Conservation (phyloP, 2,329 filamentous ascomycete species). For the Colletotrichum camelliae region DNA sequence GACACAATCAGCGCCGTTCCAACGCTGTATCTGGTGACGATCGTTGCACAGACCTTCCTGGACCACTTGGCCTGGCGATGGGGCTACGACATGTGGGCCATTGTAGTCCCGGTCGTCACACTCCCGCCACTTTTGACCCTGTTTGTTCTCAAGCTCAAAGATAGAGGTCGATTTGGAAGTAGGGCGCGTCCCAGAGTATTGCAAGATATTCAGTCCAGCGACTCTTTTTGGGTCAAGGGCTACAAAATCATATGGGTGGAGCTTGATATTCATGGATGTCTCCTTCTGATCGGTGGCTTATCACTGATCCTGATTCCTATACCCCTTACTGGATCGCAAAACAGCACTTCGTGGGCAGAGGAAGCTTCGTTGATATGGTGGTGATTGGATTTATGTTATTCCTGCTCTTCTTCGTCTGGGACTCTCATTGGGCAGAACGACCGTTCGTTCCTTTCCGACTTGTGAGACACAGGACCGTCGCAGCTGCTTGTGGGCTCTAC, state of each 20-base stretch:
- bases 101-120: constrained; percentile 35
- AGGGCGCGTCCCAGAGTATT: neutral
- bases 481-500: neutral
- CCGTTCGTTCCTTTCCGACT: neutral
- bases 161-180: neutral
- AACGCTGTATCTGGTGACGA: neutral
- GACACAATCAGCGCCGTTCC: neutral
- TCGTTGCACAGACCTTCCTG: constrained; percentile 35
- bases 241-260: neutral
- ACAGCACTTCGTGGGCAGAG: neutral
- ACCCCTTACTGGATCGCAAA: neutral
- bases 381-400: neutral
- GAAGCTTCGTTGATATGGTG: neutral
- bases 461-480: neutral
- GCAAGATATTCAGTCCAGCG: neutral
- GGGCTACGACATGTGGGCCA: constrained; percentile 47
- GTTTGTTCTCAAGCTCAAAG: neutral
- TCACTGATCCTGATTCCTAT: neutral
- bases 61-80: constrained; percentile 44
- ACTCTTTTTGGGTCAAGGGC: neutral
- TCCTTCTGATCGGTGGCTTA: neutral
- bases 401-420: neutral
- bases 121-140: neutral
- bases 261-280: neutral
- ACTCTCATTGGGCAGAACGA: neutral